These are phyloP conservation scores for Adansonia gregorii DNA, from an alignment of 441 rosid species.

Conservation along the genomic window DNA sequence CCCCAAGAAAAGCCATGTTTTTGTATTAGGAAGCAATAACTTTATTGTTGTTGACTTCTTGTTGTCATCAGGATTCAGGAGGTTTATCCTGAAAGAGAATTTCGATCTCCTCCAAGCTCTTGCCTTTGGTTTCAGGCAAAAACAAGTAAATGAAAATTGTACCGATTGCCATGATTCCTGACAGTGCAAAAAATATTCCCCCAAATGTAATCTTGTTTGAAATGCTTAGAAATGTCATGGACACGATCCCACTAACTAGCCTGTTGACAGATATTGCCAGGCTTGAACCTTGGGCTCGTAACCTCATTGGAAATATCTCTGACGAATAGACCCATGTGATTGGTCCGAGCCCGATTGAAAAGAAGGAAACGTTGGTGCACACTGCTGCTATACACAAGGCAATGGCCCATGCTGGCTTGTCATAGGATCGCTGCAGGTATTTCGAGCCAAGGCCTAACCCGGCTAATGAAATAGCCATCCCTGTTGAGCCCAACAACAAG, in stretches of 20 bases:
- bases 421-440: conserved; percentile 30
- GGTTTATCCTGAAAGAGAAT: conserved; percentile 36
- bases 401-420: conserved; percentile 41
- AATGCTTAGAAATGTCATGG: conserved; percentile 46
- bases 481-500: conserved; percentile 47
- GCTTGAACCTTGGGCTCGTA: conserved; percentile 45
- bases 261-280: conserved; percentile 40
- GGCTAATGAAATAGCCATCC: conserved; percentile 53
- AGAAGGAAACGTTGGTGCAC: conserved; percentile 40
- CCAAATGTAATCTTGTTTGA: conserved; percentile 36
- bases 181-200: conserved; percentile 40
- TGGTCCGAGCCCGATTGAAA: conserved; percentile 50
- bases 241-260: conserved; percentile 42
- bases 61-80: conserved; percentile 1
- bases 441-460: conserved; percentile 45
- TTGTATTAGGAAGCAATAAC: background rate
- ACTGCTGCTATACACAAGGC: conserved; percentile 35
- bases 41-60: background rate
- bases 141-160: conserved; percentile 37
- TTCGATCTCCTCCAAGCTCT: conserved; percentile 45
- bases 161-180: conserved; percentile 36
- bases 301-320: conserved; percentile 45
- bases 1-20: no score
- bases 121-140: conserved; percentile 50
- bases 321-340: conserved; percentile 52